These are phyloP conservation scores for Exophiala sideris DNA, from an alignment of 2,329 filamentous ascomycete species.

Conservation along the genomic window DNA sequence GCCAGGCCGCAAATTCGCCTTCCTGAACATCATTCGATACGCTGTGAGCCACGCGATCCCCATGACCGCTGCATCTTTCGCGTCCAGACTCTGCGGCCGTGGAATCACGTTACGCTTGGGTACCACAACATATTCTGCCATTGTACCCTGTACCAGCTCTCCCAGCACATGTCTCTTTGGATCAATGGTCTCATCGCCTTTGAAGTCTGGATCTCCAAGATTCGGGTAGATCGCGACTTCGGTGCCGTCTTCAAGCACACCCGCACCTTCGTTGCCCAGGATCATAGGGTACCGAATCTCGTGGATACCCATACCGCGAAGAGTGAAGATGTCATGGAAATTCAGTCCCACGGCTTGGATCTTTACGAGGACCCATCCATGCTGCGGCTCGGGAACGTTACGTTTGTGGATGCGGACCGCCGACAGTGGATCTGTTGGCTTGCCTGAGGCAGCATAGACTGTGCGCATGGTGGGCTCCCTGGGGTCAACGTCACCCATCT, in stretches of 20 bases:
- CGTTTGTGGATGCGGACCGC: conserved; percentile 10
- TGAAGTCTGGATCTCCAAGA: conserved; percentile 18
- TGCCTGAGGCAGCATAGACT: conserved; percentile 15
- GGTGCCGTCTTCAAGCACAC: conserved; percentile 18
- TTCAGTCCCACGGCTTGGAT: conserved; percentile 21
- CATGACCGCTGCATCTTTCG: conserved; percentile 17
- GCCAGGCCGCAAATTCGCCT: conserved; percentile 12
- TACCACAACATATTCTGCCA: conserved; percentile 18
- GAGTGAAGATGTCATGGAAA: conserved; percentile 22
- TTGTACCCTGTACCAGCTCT: conserved; percentile 15
- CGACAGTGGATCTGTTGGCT: conserved; percentile 13
- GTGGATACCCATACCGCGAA: conserved; percentile 14
- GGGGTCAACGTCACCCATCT: conserved; percentile 16
- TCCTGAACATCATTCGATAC: conserved; percentile 19
- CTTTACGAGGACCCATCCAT: conserved; percentile 18
- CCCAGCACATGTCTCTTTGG: conserved; percentile 18
- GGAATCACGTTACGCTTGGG: conserved; percentile 16
- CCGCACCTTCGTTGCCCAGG: conserved; percentile 20
- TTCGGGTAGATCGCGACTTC: conserved; percentile 17
- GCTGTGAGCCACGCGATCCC: conserved; percentile 22
- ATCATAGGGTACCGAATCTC: conserved; percentile 21
- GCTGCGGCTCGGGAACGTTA: conserved; percentile 5
- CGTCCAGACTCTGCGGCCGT: conserved; percentile 11
- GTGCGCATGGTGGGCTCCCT: conserved; percentile 12
- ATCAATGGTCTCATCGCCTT: conserved; percentile 20